Base-by-base conservation (phyloP, 345 rosid species). In the Eucalyptus curtisii region DNA sequence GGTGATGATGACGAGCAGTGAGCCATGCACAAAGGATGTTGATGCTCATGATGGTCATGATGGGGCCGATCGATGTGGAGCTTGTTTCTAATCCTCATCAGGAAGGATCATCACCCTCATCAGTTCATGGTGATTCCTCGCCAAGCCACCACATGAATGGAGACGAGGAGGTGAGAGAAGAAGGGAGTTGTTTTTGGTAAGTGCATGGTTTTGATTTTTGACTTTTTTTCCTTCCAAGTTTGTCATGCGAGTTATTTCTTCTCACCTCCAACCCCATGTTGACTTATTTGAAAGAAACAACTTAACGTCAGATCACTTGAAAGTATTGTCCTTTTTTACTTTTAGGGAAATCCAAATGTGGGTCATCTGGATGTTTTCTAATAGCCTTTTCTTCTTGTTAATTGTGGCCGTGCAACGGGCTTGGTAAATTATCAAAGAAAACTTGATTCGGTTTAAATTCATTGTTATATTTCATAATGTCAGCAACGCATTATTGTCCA, bases 321-420 rank as follows among this genome's bases (percentile, higher is more conserved):
- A 55, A 22, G 12, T 22, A 20, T 24, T 55, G 27, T 22, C 5
- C 59, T 55, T 55, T 22, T 0, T 8, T 1, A 0, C 59, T 4
- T 22, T 8, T 0, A 30, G 16, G 30, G 66, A 59, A 25, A 59
- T 3, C 2, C 66, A 59, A 27, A 59, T 59, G 66, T 59, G 66
- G 66, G 15, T 59, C 66, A 6, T 59, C 27, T 6, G 66, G 66
- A 59, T 27, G 66, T 12, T 27, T 59, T 59, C 31, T 57, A 25
- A 1, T 27, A 0, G 4, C 27, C 14, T 59, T 59, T 11, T 59
- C 31, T 11, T 59, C 66, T 25, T 5, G 31, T 59, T 59, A 25
- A 11, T 59, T 59, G 66, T 4, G 1, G 4, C 66, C 31, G 31
- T 59, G 31, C 66, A 3, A 59, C 1, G 1, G 14, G 15, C 30